These are phyloP conservation scores for Trichoderma atrobrunneum DNA, from an alignment of 2,329 filamentous ascomycete species.

Conservation along the genomic window DNA sequence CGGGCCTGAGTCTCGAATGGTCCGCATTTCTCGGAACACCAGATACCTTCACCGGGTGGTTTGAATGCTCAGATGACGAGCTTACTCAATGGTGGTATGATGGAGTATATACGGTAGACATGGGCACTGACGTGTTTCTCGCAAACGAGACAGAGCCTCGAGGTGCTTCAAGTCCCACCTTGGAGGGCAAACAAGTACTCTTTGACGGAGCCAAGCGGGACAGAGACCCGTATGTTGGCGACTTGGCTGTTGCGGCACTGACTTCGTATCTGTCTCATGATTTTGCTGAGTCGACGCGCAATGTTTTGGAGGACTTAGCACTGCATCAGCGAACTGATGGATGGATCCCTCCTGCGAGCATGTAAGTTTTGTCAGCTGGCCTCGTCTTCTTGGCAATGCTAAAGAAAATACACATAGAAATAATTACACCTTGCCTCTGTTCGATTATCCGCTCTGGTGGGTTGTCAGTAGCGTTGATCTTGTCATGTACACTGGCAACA, in stretches of 20 bases:
- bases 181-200: constrained; percentile 46
- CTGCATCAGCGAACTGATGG: constrained; percentile 49
- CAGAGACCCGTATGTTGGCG: constrained; percentile 52
- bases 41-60: constrained; percentile 49
- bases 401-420: constrained; percentile 28
- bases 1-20: constrained; percentile 41
- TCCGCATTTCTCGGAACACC: constrained; percentile 47
- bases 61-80: constrained; percentile 49
- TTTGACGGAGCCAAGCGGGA: constrained; percentile 52
- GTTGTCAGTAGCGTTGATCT: constrained; percentile 47
- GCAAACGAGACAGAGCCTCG: constrained; percentile 50
- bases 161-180: constrained; percentile 40
- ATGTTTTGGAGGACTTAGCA: constrained; percentile 50
- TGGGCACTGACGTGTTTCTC: constrained; percentile 45
- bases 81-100: constrained; percentile 54
- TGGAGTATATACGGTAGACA: constrained; percentile 51
- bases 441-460: constrained; percentile 55
- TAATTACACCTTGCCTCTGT: constrained; percentile 46
- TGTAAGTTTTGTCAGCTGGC: constrained; percentile 33
- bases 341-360: constrained; percentile 54
- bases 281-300: constrained; percentile 38
- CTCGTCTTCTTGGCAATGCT: background rate
- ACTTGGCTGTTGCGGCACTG: constrained; percentile 47
- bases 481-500: constrained; percentile 49
- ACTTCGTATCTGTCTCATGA: constrained; percentile 49